These are phyloP conservation scores for Boletus reticulatus DNA, from an alignment of 768 basidiomycete species.

Conservation along the genomic window DNA sequence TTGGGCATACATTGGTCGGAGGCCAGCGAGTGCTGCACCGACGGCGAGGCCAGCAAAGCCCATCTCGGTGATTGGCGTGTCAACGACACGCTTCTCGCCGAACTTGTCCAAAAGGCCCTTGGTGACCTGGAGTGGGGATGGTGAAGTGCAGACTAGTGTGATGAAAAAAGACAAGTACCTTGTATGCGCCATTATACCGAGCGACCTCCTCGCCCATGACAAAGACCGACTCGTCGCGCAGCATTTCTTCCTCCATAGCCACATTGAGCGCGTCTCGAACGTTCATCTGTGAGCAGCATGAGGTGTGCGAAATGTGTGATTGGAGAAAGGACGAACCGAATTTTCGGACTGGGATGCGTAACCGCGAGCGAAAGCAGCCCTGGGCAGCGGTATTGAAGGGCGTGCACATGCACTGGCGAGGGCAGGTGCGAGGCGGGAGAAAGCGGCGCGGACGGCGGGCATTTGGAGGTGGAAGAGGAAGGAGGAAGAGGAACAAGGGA, in stretches of 20 bases:
- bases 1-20: constrained; percentile 77
- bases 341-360: constrained; percentile 63
- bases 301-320: constrained; percentile 18
- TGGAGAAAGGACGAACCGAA: constrained; percentile 39
- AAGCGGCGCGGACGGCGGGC: constrained; percentile 55
- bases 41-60: constrained; percentile 97
- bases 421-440: constrained; percentile 62
- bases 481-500: neutral
- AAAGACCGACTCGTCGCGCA: constrained; percentile 92
- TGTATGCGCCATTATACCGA: constrained; percentile 97
- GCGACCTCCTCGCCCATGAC: constrained; percentile 98
- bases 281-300: constrained; percentile 67
- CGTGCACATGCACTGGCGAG: constrained; percentile 41
- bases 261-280: constrained; percentile 96
- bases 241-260: constrained; percentile 99
- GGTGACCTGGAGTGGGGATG: constrained; percentile 63
- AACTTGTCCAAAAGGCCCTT: constrained; percentile 99
- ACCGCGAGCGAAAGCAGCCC: constrained; percentile 46
- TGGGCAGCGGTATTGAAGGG: constrained; percentile 41
- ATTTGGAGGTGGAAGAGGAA: constrained; percentile 36
- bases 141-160: constrained; percentile 10
- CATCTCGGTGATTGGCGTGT: constrained; percentile 97
- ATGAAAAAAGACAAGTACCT: constrained; percentile 44
- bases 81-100: constrained; percentile 96
- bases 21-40: constrained; percentile 91